These are phyloP conservation scores for Erythrophleum fordii DNA, from an alignment of 306 rosid species.

Conservation along the genomic window DNA sequence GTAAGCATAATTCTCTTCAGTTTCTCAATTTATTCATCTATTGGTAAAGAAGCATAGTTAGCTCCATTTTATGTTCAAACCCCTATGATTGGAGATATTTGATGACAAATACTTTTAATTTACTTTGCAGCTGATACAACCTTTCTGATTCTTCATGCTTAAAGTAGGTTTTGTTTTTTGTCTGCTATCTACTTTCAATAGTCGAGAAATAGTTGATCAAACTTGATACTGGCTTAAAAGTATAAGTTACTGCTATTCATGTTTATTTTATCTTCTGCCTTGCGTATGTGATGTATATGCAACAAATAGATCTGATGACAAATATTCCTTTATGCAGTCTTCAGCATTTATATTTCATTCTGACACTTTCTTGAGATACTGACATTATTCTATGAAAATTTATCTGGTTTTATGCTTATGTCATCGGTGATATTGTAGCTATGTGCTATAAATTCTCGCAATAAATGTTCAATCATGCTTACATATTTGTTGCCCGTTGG, in stretches of 20 bases:
- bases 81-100: neutral
- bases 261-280: neutral
- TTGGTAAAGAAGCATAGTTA: neutral
- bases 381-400: neutral
- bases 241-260: neutral
- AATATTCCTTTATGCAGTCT: neutral
- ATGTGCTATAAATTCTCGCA: neutral
- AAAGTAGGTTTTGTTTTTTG: neutral
- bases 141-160: neutral
- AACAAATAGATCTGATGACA: neutral
- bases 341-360: neutral
- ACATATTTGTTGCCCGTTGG: neutral
- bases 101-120: neutral
- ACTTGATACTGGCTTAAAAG: neutral
- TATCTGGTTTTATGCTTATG: neutral
- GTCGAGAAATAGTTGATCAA: neutral
- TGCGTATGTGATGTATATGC: neutral
- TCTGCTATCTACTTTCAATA: neutral
- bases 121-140: neutral
- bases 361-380: neutral
- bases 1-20: conserved; percentile 52
- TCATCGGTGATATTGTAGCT: neutral
- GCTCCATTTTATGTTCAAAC: conserved; percentile 18
- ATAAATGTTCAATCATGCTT: neutral
- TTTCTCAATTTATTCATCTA: conserved; percentile 13